Conservation (phyloP, 169 alveolate species). For the Plasmodium gallinaceum region DNA sequence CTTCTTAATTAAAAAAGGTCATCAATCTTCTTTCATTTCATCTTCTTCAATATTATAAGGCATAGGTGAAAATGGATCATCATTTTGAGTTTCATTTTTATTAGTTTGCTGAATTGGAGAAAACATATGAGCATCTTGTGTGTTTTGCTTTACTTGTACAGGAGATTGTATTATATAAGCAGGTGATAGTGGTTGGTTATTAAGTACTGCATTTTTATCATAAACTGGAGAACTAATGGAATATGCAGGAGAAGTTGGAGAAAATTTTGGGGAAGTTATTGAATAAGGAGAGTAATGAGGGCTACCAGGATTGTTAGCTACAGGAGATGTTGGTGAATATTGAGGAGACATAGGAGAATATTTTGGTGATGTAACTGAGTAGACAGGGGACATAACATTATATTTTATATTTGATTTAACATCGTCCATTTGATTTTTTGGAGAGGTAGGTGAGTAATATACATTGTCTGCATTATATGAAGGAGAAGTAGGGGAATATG, state of each 20-base stretch:
- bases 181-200: constrained; percentile 60
- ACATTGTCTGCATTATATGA: constrained; percentile 80
- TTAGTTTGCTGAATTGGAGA: constrained; percentile 68
- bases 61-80: constrained; percentile 74
- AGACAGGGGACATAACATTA: constrained; percentile 37
- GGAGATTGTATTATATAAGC: constrained; percentile 69
- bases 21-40: constrained; percentile 28
- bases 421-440: constrained; percentile 78
- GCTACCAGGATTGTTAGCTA: constrained; percentile 62
- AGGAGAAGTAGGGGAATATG: constrained; percentile 88
- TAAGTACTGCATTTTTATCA: constrained; percentile 16
- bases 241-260: constrained; percentile 91
- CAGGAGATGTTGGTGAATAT: constrained; percentile 93
- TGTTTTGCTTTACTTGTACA: constrained; percentile 56
- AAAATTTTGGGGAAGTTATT: constrained; percentile 90
- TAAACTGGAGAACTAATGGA: constrained; percentile 89
- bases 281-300: constrained; percentile 84
- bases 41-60: constrained; percentile 75
- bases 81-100: constrained; percentile 43
- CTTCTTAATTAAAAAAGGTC: background rate
- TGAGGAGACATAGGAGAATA: constrained; percentile 92
- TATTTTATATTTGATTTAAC: constrained; percentile 39
- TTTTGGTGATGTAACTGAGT: constrained; percentile 85
- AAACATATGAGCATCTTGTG: constrained; percentile 34
- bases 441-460: constrained; percentile 82